A percentile compares a stretch with the other conserved stretches of the same genome.
Evolutionary conservation across 2,329 filamentous ascomycete genomes (phyloP).

Genomic region (Arthrinium phaeospermum): DNA sequence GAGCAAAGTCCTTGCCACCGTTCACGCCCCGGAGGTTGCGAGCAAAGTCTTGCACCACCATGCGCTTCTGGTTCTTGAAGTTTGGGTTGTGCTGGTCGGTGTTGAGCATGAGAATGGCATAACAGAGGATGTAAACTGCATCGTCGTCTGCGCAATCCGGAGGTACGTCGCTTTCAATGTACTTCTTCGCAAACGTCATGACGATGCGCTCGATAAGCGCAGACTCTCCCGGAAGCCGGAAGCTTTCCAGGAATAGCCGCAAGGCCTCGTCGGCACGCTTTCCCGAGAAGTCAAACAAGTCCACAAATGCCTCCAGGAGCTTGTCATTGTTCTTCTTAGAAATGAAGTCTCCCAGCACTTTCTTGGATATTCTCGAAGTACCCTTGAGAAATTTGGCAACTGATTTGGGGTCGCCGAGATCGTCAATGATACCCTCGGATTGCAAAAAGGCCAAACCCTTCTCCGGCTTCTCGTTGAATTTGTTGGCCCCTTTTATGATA

Average conservation of each 20-base stretch:
- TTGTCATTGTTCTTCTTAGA: constrained; percentile 88
- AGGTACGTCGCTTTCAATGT: constrained; percentile 72
- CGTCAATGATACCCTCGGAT: constrained; percentile 82
- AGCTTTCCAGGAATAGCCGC: constrained; percentile 84
- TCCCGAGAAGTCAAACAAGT: constrained; percentile 84
- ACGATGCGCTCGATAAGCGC: constrained; percentile 92
- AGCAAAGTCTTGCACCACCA: constrained; percentile 83
- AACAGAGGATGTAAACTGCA: constrained; percentile 86
- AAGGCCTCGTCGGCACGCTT: constrained; percentile 92
- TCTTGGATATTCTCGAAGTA: constrained; percentile 88
- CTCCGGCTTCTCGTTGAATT: constrained; percentile 96
- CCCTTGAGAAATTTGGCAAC: constrained; percentile 88
- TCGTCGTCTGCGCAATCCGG: constrained; percentile 84
- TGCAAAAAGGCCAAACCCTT: constrained; percentile 85
- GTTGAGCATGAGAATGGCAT: constrained; percentile 97
- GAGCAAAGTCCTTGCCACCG: constrained; percentile 80
- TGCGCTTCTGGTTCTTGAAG: constrained; percentile 76
- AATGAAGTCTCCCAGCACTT: constrained; percentile 87
- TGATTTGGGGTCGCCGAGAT: constrained; percentile 73
- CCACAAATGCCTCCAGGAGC: constrained; percentile 84
- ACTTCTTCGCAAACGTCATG: constrained; percentile 84
- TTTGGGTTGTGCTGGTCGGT: constrained; percentile 98
- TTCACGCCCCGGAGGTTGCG: constrained; percentile 93
- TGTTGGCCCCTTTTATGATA: constrained; percentile 84
- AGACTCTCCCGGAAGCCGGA: constrained; percentile 92